Percentiles rank a stretch among this genome's conserved stretches.
phyloP scores from a whole-genome alignment of 257 asterid species.

The Solanum virginianum region DNA sequence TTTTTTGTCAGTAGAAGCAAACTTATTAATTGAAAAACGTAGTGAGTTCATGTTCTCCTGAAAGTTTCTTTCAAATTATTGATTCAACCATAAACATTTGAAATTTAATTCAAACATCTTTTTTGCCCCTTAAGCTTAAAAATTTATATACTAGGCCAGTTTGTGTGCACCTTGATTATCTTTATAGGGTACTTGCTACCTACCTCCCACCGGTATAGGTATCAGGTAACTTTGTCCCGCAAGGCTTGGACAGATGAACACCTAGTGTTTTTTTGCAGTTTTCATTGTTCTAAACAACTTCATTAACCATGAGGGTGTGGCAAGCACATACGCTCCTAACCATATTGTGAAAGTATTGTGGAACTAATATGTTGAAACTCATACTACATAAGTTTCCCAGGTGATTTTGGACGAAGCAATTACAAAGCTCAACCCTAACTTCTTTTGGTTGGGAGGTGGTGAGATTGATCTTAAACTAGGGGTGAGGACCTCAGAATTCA shows the following conservation, averaged over 20 bases:
- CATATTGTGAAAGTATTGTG: not conserved
- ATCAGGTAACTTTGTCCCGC: not conserved
- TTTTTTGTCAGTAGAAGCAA: not conserved
- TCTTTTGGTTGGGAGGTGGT: conserved; percentile 98
- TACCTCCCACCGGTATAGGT: not conserved
- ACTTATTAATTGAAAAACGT: not conserved
- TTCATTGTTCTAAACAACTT: not conserved
- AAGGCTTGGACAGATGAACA: not conserved
- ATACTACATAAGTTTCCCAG: conserved; percentile 15
- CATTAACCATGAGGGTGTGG: not conserved
- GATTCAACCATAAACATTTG: not conserved
- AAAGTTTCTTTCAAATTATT: not conserved
- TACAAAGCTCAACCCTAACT: conserved; percentile 55
- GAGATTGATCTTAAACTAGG: conserved; percentile 81
- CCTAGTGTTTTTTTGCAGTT: not conserved
- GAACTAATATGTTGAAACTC: not conserved
- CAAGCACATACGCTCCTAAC: not conserved
- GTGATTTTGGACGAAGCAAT: conserved; percentile 93
- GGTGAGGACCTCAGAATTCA: conserved; percentile 50
- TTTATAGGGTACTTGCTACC: not conserved
- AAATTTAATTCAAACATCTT: not conserved
- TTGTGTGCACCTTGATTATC: not conserved
- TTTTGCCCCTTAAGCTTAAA: not conserved
- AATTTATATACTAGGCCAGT: not conserved
- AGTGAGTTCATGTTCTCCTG: not conserved